Base-by-base conservation (phyloP, 352 stramenopile species). In the Pelagophyceae sp. region DNA sequence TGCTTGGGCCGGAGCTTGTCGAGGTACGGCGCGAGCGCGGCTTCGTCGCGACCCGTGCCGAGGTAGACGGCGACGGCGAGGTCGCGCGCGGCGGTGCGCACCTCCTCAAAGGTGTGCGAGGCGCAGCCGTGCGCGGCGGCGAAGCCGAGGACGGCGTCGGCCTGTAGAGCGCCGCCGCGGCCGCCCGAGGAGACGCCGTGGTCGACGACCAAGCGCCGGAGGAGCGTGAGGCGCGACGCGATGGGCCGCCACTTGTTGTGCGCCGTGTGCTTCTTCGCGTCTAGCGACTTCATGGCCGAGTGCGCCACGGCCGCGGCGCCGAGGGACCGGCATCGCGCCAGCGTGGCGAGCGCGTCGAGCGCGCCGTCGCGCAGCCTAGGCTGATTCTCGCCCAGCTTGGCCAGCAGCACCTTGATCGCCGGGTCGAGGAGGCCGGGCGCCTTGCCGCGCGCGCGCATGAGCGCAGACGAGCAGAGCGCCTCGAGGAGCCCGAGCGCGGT, bases 341-440 rank as follows among this genome's bases (percentile, higher is more conserved):
- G 58, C 20, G 79, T 64, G 23, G 45, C 33, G 1, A 84, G 50
- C 32, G 72, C 51, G 25, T 80, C 54, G 54, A 75, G 32, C 20
- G 80, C 74, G 23, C 79, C 75, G 45, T 81, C 76, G 2, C 80
- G 38, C 15, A 79, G 65, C 23, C 77, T 76, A 0, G 72, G 50
- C 23, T 63, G 69, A 50, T 82, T 82, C 54, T 84, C 76, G 29
- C 76, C 80, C 0, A 84, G 78, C 35, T 78, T 82, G 37, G 50
- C 31, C 0, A 83, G 37, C 1, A 69, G n/a, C n/a, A n/a, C 54
- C n/a, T 33, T 76, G 45, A 70, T 31, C 31, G 45, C 54, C 27
- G 67, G 38, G 35, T 79, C 79, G 20, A 69, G 15, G 54, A 17
- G 37, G 11, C 20, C 63, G 29, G 74, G 50, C 15, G 75, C 65